Evolutionary conservation across 2,329 filamentous ascomycete species (phyloP), one percentile per base, ranked within the genome.

Genomic region (Apiospora sp.): DNA sequence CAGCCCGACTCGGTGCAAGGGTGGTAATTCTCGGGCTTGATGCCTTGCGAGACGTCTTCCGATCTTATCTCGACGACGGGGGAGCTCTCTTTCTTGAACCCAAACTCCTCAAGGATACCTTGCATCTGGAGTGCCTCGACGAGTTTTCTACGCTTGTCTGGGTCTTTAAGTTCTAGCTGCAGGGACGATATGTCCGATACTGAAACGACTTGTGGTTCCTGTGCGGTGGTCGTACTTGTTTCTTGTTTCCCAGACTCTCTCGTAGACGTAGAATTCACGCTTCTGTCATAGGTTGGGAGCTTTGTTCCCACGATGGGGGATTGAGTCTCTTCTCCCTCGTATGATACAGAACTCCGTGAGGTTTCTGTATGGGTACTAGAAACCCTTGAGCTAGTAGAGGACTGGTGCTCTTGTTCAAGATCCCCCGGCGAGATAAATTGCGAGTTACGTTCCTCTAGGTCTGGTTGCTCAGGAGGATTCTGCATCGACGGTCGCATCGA

Each of bases 1-100:
- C 89, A 91, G 0, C 77, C 71, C 12, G 27, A 1, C 22, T 30
- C n/a, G 0, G 74, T 24, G 72, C 87, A 89, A 44, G n/a, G 37
- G 68, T 79, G 73, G 14, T 72, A 71, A 16, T 77, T 69, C 14
- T 74, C 74, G 34, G 73, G 74, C 41, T 74, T 77, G n/a, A 67
- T 51, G 46, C 34, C 37, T 24, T 24, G n/a, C 13, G 41, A 51
- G 2, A 48, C 24, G 34, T 80, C 77, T 12, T 51, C 41, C 27
- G 76, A 75, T 13, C 73, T 46, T 22, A 70, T 68, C 12, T 75
- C 73, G 64, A 68, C 3, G 49, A 72, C 70, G 27, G 74, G 71
- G 8, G 72, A 46, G n/a, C 75, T 61, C 54, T 75, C 75, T 34
- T 78, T 80, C 70, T 77, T 77, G 24, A 74, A 78, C 12, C 78